Evolutionary conservation across 2,329 filamentous ascomycete genomes (phyloP).

Genomic region (Cladosporium sp.): DNA sequence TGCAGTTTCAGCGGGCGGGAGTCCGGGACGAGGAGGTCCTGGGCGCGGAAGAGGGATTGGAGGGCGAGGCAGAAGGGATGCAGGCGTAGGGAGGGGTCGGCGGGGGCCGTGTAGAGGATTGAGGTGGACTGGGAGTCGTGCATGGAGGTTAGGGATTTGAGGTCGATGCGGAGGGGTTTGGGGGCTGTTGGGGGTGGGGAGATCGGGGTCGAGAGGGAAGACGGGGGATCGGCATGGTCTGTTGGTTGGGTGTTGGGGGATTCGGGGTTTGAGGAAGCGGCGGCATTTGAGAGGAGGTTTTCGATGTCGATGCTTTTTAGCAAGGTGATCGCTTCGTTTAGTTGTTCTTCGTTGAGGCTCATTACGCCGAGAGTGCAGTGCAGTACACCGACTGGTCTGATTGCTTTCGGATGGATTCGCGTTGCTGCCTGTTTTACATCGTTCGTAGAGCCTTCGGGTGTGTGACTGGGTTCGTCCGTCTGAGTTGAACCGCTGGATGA

Average conservation of each 20-base stretch:
- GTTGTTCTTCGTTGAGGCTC: conserved; percentile 54
- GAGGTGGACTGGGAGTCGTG: conserved; percentile 51
- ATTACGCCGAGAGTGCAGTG: conserved; percentile 87
- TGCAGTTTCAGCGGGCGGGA: conserved; percentile 65
- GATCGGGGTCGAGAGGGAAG: conserved; percentile 12
- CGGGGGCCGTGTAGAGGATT: conserved; percentile 60
- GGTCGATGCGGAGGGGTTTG: conserved; percentile 31
- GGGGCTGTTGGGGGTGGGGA: conserved; percentile 12
- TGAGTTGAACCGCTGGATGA: neutral
- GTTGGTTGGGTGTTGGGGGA: neutral
- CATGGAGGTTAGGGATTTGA: conserved; percentile 55
- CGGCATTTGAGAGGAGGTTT: conserved; percentile 10
- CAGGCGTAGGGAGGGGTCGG: conserved; percentile 48
- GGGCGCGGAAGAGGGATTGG: conserved; percentile 47
- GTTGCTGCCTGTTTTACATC: neutral
- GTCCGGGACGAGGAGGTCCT: conserved; percentile 53
- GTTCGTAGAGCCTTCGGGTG: neutral
- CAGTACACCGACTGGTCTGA: conserved; percentile 71
- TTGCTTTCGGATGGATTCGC: conserved; percentile 44
- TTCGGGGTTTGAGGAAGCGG: neutral
- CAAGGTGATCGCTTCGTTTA: conserved; percentile 42
- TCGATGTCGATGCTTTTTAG: conserved; percentile 23
- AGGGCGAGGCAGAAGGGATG: conserved; percentile 54
- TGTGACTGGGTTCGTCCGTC: neutral
- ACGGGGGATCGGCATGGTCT: neutral